Conservation (phyloP, 352 stramenopile species). For the Elongisporangium undulatum region DNA sequence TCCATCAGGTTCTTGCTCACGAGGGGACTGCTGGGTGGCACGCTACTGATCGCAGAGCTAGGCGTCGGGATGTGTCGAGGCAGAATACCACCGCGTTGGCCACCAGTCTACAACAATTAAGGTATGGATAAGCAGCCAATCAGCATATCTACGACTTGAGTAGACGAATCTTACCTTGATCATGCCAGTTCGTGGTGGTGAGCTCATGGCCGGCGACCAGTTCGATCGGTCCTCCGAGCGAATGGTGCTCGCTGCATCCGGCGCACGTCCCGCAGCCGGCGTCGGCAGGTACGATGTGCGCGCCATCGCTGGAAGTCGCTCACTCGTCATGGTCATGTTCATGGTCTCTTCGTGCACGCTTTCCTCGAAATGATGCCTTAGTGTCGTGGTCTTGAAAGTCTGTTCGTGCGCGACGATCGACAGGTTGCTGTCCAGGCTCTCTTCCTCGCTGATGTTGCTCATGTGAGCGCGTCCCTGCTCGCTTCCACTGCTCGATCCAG, state of each 20-base stretch:
- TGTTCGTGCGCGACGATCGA: slow-evolving; percentile 47
- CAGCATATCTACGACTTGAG: background rate
- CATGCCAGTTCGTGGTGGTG: slow-evolving; percentile 40
- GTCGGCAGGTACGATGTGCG: slow-evolving; percentile 63
- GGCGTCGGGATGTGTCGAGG: slow-evolving; percentile 36
- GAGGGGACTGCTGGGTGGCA: slow-evolving; percentile 47
- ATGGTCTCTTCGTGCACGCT: slow-evolving; percentile 48
- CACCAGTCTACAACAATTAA: slow-evolving; percentile 4
- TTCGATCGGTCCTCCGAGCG: slow-evolving; percentile 37
- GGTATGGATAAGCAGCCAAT: background rate
- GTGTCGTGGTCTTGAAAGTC: slow-evolving; percentile 73
- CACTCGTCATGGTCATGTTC: slow-evolving; percentile 55
- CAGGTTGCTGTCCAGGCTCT: slow-evolving; percentile 16
- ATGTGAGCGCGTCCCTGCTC: slow-evolving; percentile 8
- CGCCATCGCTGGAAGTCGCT: slow-evolving; percentile 56
- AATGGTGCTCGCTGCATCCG: slow-evolving; percentile 38
- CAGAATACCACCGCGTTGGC: slow-evolving; percentile 1
- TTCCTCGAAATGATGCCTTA: slow-evolving; percentile 30
- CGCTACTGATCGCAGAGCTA: slow-evolving; percentile 70
- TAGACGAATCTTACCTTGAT: slow-evolving; percentile 27
- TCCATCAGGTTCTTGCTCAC: slow-evolving; percentile 83
- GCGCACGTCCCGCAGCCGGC: slow-evolving; percentile 20
- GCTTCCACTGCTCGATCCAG: slow-evolving; percentile 2
- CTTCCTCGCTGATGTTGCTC: slow-evolving; percentile 11
- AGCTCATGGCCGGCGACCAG: slow-evolving; percentile 57